These are phyloP conservation scores for Thielaviopsis populi DNA, from an alignment of 2,329 filamentous ascomycete genomes.

Conservation along the genomic window DNA sequence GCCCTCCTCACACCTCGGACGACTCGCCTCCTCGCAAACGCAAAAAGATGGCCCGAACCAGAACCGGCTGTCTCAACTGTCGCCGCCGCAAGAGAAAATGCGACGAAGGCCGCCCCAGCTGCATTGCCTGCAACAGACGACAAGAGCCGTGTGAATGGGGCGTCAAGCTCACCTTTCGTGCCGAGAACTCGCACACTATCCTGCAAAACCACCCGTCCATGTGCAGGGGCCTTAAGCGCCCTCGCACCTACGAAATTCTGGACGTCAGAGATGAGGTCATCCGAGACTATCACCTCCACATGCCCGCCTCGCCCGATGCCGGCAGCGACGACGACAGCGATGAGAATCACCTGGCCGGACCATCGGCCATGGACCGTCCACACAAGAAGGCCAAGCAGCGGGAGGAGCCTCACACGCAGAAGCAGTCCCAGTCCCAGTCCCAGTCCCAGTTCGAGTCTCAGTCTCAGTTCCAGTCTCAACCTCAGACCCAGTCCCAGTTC, in stretches of 20 bases:
- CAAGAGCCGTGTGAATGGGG: slow-evolving; percentile 26
- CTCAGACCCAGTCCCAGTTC: neutral
- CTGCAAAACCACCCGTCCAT: slow-evolving; percentile 25
- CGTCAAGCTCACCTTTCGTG: slow-evolving; percentile 26
- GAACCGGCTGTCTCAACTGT: slow-evolving; percentile 27
- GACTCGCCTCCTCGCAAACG: slow-evolving; percentile 14
- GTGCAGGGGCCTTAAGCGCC: slow-evolving; percentile 21
- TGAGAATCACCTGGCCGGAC: neutral
- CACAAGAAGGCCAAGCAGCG: neutral
- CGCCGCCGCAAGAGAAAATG: slow-evolving; percentile 28
- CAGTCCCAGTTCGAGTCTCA: neutral
- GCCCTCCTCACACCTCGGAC: neutral
- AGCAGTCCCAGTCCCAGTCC: neutral
- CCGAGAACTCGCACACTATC: slow-evolving; percentile 26
- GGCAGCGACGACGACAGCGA: slow-evolving; percentile 16
- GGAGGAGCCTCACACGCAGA: neutral
- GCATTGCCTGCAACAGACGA: slow-evolving; percentile 24
- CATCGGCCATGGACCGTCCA: neutral
- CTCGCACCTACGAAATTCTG: slow-evolving; percentile 25
- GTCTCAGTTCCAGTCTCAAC: neutral
- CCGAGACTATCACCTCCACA: slow-evolving; percentile 24
- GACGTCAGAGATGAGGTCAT: slow-evolving; percentile 27
- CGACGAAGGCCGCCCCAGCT: slow-evolving; percentile 25
- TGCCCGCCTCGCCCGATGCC: slow-evolving; percentile 16
- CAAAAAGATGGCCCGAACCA: slow-evolving; percentile 24